Conservation (phyloP, 352 stramenopile genomes). For the Phytophthora melonis region DNA sequence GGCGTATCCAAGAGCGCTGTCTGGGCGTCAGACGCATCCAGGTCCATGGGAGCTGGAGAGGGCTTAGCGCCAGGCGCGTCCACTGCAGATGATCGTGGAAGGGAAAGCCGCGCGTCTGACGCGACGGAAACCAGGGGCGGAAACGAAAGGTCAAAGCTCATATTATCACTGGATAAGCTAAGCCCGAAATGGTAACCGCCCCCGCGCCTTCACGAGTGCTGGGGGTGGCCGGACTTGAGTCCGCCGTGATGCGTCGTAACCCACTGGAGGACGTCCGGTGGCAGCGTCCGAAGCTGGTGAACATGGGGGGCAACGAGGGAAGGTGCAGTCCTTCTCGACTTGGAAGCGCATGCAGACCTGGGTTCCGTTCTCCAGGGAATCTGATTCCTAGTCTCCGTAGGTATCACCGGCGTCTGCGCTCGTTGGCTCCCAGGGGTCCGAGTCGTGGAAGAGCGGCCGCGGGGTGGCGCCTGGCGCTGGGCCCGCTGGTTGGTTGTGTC, state of each 20-base stretch:
- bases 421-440: not conserved
- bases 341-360: conserved; percentile 18
- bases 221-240: not conserved
- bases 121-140: not conserved
- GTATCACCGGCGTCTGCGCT: not conserved
- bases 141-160: not conserved
- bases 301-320: not conserved
- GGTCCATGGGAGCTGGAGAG: too few relatives aligned
- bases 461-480: conserved; percentile 1
- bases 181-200: too few relatives aligned
- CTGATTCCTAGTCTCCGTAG: not conserved
- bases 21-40: too few relatives aligned
- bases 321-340: conserved; percentile 3
- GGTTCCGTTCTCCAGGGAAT: not conserved
- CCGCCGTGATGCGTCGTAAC: too few relatives aligned
- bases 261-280: conserved; percentile 1
- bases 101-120: not conserved
- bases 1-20: not conserved
- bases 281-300: not conserved
- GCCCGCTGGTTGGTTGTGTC: not conserved
- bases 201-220: not conserved
- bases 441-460: not conserved
- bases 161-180: too few relatives aligned
- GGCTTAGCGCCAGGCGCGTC: too few relatives aligned
- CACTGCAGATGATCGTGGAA: not conserved